A percentile compares a stretch with the other conserved stretches of the same genome.
Evolutionary conservation across 768 basidiomycete species (phyloP).

Genomic region (Leccinum truebloodii): DNA sequence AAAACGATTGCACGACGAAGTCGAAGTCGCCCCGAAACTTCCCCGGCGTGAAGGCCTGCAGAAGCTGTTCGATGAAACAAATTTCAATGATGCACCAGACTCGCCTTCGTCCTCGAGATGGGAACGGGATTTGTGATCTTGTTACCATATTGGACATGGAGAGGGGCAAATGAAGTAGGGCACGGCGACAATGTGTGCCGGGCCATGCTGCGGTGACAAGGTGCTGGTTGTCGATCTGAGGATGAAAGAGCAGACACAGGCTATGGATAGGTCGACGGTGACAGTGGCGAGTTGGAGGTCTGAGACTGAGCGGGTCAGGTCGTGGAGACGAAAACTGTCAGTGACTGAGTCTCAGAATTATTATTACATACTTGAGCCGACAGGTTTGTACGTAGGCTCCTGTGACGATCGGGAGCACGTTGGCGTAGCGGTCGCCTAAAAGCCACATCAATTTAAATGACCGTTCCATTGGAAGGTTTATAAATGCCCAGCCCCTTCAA

Average conservation of each 20-base stretch:
- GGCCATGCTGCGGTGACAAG: conserved; percentile 3
- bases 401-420: conserved; percentile 30
- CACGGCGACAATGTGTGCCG: conserved; percentile 8
- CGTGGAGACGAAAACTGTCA: neutral
- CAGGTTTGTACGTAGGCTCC: conserved; percentile 25
- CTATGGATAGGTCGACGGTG: neutral
- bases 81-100: conserved; percentile 16
- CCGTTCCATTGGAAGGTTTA: conserved; percentile 7
- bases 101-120: conserved; percentile 13
- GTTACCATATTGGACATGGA: conserved; percentile 10
- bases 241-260: conserved; percentile 19
- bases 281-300: conserved; percentile 8
- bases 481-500: conserved; percentile 3
- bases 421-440: conserved; percentile 23
- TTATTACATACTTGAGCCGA: conserved; percentile 25
- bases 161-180: conserved; percentile 20
- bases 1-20: conserved; percentile 4
- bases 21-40: conserved; percentile 7
- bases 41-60: conserved; percentile 4
- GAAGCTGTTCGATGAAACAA: conserved; percentile 10
- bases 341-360: neutral
- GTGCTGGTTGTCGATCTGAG: conserved; percentile 16
- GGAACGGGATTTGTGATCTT: conserved; percentile 1
- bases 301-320: conserved; percentile 2
- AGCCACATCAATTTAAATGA: conserved; percentile 13